Conservation (phyloP, 306 rosid species). For the Dalbergia cultrata region DNA sequence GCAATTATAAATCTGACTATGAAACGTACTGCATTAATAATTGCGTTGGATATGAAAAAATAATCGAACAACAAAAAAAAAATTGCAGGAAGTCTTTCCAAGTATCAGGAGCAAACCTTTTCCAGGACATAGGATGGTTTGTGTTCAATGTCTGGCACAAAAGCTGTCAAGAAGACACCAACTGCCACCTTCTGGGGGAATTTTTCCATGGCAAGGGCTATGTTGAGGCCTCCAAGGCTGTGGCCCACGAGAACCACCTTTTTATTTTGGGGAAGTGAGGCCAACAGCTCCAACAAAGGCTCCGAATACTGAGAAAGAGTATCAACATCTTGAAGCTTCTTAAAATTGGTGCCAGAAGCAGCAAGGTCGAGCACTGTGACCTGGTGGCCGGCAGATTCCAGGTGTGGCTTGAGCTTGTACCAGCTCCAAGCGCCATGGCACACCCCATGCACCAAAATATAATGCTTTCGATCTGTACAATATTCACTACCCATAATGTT, state of each 20-base stretch:
- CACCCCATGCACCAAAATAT: slow-evolving; percentile 68
- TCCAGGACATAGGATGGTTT: slow-evolving; percentile 60
- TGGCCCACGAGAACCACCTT: slow-evolving; percentile 81
- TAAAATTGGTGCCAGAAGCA: slow-evolving; percentile 60
- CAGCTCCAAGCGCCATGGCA: slow-evolving; percentile 78
- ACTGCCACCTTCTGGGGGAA: slow-evolving; percentile 60
- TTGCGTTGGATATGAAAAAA: too few relatives aligned
- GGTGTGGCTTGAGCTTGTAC: slow-evolving; percentile 69
- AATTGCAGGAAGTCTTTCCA: not conserved
- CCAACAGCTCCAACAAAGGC: slow-evolving; percentile 61
- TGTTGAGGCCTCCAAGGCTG: slow-evolving; percentile 72
- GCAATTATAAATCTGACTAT: too few relatives aligned
- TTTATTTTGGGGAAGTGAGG: slow-evolving; percentile 50
- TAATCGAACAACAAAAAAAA: too few relatives aligned
- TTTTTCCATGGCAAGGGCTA: slow-evolving; percentile 75
- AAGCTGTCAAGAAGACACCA: slow-evolving; percentile 73
- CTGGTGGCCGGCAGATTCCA: slow-evolving; percentile 60
- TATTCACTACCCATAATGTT: not conserved
- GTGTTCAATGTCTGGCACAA: slow-evolving; percentile 64
- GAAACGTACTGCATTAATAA: too few relatives aligned
- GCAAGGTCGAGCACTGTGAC: slow-evolving; percentile 61
- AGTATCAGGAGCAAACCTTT: slow-evolving; percentile 51
- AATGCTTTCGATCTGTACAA: slow-evolving; percentile 34
- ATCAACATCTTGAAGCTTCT: slow-evolving; percentile 52
- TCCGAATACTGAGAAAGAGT: slow-evolving; percentile 52